Evolutionary conservation across 176 grass and related monocot genomes (phyloP).

Genomic region (Tillandsia fasciculata): DNA sequence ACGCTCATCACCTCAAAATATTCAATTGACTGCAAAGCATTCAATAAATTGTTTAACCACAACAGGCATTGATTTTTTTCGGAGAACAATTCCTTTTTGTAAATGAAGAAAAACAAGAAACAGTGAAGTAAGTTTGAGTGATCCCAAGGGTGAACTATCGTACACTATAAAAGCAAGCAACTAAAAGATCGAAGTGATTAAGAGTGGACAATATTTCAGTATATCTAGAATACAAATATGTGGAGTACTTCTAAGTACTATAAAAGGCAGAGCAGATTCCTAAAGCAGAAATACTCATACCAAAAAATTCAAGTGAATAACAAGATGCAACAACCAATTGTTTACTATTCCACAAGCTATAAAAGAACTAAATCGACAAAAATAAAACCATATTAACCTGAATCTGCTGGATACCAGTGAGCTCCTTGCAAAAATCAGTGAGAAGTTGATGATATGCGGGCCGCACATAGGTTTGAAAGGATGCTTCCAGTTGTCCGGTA

Average conservation of each 20-base stretch:
- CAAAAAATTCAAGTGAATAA: too few relatives aligned
- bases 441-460: constrained; percentile 74
- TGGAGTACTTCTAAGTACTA: neutral
- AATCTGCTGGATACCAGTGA: constrained; percentile 96
- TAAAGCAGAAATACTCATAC: too few relatives aligned
- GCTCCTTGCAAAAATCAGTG: constrained; percentile 96
- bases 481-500: constrained; percentile 88
- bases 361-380: neutral
- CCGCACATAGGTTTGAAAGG: constrained; percentile 92
- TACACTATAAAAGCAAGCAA: too few relatives aligned
- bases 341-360: neutral
- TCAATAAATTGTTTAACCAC: too few relatives aligned
- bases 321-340: neutral
- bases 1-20: too few relatives aligned
- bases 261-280: neutral
- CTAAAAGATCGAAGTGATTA: neutral
- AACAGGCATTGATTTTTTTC: too few relatives aligned
- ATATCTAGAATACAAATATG: neutral
- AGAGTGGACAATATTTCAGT: neutral
- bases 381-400: constrained; percentile 42
- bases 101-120: too few relatives aligned
- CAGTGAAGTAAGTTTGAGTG: too few relatives aligned
- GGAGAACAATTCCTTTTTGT: too few relatives aligned
- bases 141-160: too few relatives aligned
- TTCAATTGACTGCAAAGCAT: too few relatives aligned